These are phyloP conservation scores for Ophiocordyceps camponoti-leonardi DNA, from an alignment of 2,329 filamentous ascomycete species.

Conservation along the genomic window DNA sequence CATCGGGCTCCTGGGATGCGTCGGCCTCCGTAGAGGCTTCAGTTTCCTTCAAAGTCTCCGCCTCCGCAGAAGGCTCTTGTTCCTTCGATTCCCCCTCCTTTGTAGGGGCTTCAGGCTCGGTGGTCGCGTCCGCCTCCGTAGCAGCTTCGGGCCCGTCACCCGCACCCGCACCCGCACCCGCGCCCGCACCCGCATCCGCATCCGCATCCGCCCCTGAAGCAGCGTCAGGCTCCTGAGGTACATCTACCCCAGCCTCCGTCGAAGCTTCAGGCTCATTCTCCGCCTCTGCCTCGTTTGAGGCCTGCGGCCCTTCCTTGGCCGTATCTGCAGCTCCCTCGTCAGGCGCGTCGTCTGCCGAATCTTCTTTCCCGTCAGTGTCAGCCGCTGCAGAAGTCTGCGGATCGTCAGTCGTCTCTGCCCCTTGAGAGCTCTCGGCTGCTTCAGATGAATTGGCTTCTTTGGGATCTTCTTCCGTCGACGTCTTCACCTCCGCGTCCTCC, in stretches of 20 bases:
- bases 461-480: background rate
- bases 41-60: background rate
- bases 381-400: background rate
- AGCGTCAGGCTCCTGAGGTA: background rate
- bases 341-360: background rate
- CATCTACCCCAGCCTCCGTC: background rate
- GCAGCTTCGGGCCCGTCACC: too few relatives aligned
- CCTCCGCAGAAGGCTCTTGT: background rate
- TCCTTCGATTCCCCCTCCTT: background rate
- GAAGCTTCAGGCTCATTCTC: background rate
- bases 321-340: background rate
- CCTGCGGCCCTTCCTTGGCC: background rate
- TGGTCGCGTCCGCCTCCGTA: too few relatives aligned
- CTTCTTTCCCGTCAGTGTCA: slow-evolving; percentile 1
- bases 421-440: background rate
- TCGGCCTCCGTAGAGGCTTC: background rate
- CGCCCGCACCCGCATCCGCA: background rate
- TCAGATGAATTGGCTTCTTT: background rate
- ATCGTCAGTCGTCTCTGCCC: background rate
- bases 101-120: background rate
- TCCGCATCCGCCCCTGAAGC: background rate
- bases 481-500: background rate
- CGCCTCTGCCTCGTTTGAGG: background rate
- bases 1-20: background rate
- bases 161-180: background rate